Percentiles rank a stretch among this genome's conserved stretches.
These are phyloP conservation scores for Neofusicoccum sp. DNA, from an alignment of 2,329 filamentous ascomycete species.

Conservation along the genomic window DNA sequence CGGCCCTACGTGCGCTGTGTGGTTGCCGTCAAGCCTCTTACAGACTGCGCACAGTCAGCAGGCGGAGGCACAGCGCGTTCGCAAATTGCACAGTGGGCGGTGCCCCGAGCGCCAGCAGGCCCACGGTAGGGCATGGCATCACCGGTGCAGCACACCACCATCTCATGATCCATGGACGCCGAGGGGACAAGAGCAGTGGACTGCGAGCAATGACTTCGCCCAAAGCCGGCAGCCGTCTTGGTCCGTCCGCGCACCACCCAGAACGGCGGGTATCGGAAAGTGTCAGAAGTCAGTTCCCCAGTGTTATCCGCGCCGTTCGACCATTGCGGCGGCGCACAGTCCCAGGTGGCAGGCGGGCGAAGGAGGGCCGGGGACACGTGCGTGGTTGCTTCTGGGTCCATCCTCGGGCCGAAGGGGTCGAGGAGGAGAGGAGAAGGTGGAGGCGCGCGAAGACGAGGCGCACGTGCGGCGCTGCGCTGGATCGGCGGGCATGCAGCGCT, in stretches of 20 bases:
- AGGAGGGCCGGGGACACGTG: not conserved
- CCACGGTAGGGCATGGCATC: slow-evolving; percentile 8
- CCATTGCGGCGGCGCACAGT: slow-evolving; percentile 1
- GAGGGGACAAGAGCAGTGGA: not conserved
- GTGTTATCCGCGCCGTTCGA: slow-evolving; percentile 14
- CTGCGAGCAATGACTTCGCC: not conserved
- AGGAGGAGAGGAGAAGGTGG: not conserved
- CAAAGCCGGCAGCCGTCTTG: not conserved
- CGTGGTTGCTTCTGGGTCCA: not conserved
- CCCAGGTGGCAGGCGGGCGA: not conserved
- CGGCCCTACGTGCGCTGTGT: not conserved
- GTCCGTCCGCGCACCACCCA: slow-evolving; percentile 1
- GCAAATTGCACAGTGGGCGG: not conserved
- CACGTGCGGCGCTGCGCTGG: not conserved
- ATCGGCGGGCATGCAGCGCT: not conserved
- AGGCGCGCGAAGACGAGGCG: not conserved
- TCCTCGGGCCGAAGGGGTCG: not conserved
- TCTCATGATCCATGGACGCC: not conserved
- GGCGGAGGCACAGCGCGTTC: too few relatives aligned
- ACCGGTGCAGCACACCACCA: slow-evolving; percentile 5
- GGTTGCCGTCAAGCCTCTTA: too few relatives aligned
- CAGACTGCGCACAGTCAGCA: not conserved
- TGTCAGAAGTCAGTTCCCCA: slow-evolving; percentile 2
- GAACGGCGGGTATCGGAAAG: not conserved
- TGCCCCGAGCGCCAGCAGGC: not conserved